phyloP scores from a whole-genome alignment of 805 yeast species.

The Starmerella bombicola region DNA sequence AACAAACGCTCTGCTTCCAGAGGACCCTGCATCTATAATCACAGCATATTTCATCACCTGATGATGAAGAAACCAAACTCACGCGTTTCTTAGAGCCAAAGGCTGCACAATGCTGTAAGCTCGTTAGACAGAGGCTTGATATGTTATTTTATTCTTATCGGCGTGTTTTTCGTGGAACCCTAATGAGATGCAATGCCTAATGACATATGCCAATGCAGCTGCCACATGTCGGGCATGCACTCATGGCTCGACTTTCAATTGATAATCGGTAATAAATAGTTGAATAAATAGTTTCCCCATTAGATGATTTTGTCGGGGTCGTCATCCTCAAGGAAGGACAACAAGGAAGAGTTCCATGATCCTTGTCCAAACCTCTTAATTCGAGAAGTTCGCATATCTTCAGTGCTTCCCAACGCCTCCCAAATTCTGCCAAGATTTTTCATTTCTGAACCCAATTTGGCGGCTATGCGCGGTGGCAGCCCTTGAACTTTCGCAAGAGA shows the following conservation, averaged over 20 bases:
- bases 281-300: too few relatives aligned
- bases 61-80: background rate
- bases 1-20: slow-evolving; percentile 80
- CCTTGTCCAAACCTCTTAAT: slow-evolving; percentile 14
- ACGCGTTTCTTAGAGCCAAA: too few relatives aligned
- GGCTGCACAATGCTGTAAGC: too few relatives aligned
- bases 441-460: slow-evolving; percentile 8
- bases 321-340: slow-evolving; percentile 5
- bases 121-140: too few relatives aligned
- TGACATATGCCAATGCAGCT: too few relatives aligned
- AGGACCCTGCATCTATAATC: slow-evolving; percentile 89
- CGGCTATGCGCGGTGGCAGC: slow-evolving; percentile 18
- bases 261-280: too few relatives aligned
- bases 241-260: too few relatives aligned
- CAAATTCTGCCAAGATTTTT: slow-evolving; percentile 8
- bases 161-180: too few relatives aligned
- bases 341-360: slow-evolving; percentile 13
- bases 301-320: slow-evolving; percentile 9
- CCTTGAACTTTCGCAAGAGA: slow-evolving; percentile 14
- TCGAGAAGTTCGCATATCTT: slow-evolving; percentile 9
- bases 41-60: slow-evolving; percentile 48
- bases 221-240: too few relatives aligned
- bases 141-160: too few relatives aligned
- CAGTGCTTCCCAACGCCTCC: slow-evolving; percentile 3
- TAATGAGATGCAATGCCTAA: too few relatives aligned